These are phyloP conservation scores for Pouteria campechiana DNA, from an alignment of 179 eudicot species.

Conservation along the genomic window DNA sequence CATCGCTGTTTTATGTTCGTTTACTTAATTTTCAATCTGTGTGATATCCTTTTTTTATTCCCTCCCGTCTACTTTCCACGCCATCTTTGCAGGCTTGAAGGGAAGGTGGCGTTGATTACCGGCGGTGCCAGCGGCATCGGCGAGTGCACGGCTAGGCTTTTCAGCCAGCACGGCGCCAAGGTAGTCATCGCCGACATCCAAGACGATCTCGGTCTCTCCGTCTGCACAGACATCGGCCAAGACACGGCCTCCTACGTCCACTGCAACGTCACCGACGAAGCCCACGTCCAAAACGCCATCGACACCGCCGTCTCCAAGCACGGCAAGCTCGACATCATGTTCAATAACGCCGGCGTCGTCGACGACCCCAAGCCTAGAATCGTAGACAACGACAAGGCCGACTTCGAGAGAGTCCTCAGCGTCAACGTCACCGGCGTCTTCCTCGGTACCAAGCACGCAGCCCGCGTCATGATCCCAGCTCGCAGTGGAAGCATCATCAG, in stretches of 20 bases:
- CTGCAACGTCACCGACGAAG: slow-evolving; percentile 35
- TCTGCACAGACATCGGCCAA: slow-evolving; percentile 10
- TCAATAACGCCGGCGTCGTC: slow-evolving; percentile 31
- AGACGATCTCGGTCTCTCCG: slow-evolving; percentile 23
- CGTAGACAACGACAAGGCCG: slow-evolving; percentile 8
- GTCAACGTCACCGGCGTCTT: slow-evolving; percentile 23
- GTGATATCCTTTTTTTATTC: too few species aligned
- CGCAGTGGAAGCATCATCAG: slow-evolving; percentile 18
- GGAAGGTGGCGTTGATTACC: slow-evolving; percentile 36
- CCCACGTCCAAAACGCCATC: slow-evolving; percentile 17
- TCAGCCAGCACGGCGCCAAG: slow-evolving; percentile 32
- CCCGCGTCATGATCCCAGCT: slow-evolving; percentile 28
- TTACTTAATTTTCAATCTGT: too few species aligned
- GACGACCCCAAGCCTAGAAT: slow-evolving; percentile 8
- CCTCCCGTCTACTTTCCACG: too few species aligned
- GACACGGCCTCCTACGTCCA: slow-evolving; percentile 15
- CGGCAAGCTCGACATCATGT: slow-evolving; percentile 43
- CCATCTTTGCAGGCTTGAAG: slow-evolving; percentile 37
- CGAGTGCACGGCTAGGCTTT: slow-evolving; percentile 24
- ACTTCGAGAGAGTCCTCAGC: slow-evolving; percentile 19
- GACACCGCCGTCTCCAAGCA: slow-evolving; percentile 18
- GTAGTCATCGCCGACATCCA: slow-evolving; percentile 37
- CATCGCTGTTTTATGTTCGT: too few species aligned
- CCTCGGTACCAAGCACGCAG: slow-evolving; percentile 38
- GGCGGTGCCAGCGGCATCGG: slow-evolving; percentile 46